These are phyloP conservation scores for Termitomyces bulborhizus DNA, from an alignment of 768 basidiomycete species.

Conservation along the genomic window DNA sequence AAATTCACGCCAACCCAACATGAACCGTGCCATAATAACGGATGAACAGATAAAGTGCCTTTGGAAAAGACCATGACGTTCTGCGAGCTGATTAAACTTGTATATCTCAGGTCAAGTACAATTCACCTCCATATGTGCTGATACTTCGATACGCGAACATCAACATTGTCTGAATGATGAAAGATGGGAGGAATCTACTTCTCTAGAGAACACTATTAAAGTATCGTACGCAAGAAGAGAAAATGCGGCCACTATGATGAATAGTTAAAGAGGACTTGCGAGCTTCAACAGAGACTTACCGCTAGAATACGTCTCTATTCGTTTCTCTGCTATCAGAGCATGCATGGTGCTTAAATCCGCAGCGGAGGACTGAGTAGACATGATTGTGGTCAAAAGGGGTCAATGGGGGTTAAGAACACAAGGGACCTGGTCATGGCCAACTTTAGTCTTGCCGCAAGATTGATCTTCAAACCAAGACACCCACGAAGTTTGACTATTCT, in stretches of 20 bases:
- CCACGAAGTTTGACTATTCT: too few species aligned
- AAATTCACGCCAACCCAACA: neutral
- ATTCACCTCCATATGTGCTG: conserved; percentile 2
- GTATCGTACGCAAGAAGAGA: neutral
- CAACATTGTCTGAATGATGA: too few species aligned
- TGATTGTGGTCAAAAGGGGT: neutral
- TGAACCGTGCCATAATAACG: conserved; percentile 4
- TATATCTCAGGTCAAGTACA: neutral
- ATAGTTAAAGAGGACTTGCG: neutral
- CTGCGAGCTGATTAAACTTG: neutral
- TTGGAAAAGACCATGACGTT: conserved; percentile 5
- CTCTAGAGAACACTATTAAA: neutral
- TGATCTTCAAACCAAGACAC: too few species aligned
- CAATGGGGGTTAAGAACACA: too few species aligned
- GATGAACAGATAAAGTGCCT: conserved; percentile 7
- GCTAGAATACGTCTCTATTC: neutral
- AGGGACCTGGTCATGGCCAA: too few species aligned
- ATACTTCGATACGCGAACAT: neutral
- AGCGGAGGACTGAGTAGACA: neutral
- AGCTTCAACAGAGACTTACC: neutral
- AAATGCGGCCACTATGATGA: neutral
- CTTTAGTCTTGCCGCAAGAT: too few species aligned
- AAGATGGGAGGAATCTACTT: neutral
- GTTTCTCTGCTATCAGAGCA: neutral
- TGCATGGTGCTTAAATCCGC: neutral